A percentile compares a stretch with the other conserved stretches of the same genome.
Evolutionary conservation across 176 grass and related monocot genomes (phyloP).

Genomic region (Raddia distichophylla): DNA sequence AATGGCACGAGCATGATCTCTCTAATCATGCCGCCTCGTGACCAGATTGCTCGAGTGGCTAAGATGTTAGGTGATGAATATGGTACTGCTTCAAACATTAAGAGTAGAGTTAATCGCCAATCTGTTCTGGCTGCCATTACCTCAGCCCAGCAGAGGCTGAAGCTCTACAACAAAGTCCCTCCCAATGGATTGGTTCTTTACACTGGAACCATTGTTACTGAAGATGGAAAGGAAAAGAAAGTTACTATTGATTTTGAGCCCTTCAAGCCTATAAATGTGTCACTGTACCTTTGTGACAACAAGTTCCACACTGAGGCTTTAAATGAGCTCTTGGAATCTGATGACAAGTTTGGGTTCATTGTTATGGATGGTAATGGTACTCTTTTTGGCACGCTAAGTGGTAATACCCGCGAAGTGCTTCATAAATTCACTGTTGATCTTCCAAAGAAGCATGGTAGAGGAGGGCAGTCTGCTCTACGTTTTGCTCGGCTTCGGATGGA

Average conservation of each 20-base stretch:
- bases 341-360: slow-evolving; percentile 65
- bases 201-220: slow-evolving; percentile 64
- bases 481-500: slow-evolving; percentile 65
- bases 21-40: slow-evolving; percentile 63
- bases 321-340: slow-evolving; percentile 59
- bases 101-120: slow-evolving; percentile 63
- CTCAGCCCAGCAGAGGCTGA: slow-evolving; percentile 63
- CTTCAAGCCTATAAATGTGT: slow-evolving; percentile 63
- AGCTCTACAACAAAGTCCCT: slow-evolving; percentile 60
- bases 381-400: slow-evolving; percentile 63
- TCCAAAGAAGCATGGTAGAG: slow-evolving; percentile 63
- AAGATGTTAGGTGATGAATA: slow-evolving; percentile 67
- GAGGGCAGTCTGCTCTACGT: slow-evolving; percentile 60
- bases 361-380: slow-evolving; percentile 68
- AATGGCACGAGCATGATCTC: slow-evolving; percentile 68
- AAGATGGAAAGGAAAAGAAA: slow-evolving; percentile 65
- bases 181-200: slow-evolving; percentile 64
- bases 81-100: slow-evolving; percentile 62
- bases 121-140: slow-evolving; percentile 60
- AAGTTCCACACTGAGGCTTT: slow-evolving; percentile 63
- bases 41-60: slow-evolving; percentile 52
- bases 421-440: slow-evolving; percentile 64
- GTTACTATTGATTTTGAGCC: slow-evolving; percentile 63
- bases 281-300: slow-evolving; percentile 59
- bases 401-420: slow-evolving; percentile 58